Percentiles rank a stretch among this genome's conserved stretches.
These are phyloP conservation scores for Aspergillus intermedius DNA, from an alignment of 2,329 filamentous ascomycete genomes.

Conservation along the genomic window DNA sequence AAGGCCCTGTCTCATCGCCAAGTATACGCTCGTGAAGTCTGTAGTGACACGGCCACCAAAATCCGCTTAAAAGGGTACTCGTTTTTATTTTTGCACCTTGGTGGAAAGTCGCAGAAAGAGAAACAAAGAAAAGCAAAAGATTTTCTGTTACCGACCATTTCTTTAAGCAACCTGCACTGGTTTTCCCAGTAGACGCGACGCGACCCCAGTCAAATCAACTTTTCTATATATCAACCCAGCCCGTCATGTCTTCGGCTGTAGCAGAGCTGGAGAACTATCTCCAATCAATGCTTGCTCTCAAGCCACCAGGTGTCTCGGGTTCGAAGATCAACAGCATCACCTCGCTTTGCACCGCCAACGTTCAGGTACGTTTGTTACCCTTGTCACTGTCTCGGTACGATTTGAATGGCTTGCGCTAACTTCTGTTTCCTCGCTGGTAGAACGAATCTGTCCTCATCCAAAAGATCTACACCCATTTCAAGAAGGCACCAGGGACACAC, in stretches of 20 bases:
- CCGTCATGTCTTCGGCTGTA: constrained; percentile 71
- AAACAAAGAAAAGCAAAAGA: constrained; percentile 6
- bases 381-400: neutral
- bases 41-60: constrained; percentile 32
- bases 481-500: constrained; percentile 87
- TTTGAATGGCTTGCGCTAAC: constrained; percentile 19
- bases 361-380: constrained; percentile 59
- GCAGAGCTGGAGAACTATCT: constrained; percentile 84
- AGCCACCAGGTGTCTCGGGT: constrained; percentile 88
- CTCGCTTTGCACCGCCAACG: constrained; percentile 76
- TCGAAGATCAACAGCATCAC: constrained; percentile 87
- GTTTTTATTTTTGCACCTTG: constrained; percentile 7
- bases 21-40: constrained; percentile 29
- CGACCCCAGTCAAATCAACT: constrained; percentile 7
- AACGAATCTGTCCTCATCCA: constrained; percentile 92
- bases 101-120: constrained; percentile 1
- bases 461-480: constrained; percentile 95
- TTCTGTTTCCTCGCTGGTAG: constrained; percentile 44
- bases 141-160: constrained; percentile 9
- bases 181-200: constrained; percentile 19
- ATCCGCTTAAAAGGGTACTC: constrained; percentile 20
- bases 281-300: constrained; percentile 84
- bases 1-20: constrained; percentile 22
- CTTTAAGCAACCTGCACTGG: constrained; percentile 7
- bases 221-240: constrained; percentile 7